These are phyloP conservation scores for Mucor piriformis DNA, from an alignment of 371 early-diverging fungal genomes.

Conservation along the genomic window DNA sequence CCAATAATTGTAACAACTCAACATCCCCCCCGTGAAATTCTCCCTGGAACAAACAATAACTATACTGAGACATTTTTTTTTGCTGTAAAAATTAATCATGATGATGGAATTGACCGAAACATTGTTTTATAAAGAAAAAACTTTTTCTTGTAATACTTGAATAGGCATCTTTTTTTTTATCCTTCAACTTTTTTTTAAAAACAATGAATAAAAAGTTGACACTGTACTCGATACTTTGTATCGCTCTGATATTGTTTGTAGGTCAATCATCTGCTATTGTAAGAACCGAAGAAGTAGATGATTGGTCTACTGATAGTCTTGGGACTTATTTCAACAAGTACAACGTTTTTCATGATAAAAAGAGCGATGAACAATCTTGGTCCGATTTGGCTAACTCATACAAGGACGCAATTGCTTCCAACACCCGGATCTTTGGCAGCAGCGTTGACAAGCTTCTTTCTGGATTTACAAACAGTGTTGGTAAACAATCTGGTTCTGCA, in stretches of 20 bases:
- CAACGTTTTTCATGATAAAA: constrained; percentile 23
- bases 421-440: constrained; percentile 18
- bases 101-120: constrained; percentile 21
- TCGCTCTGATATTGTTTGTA: background rate
- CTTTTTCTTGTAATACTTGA: background rate
- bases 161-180: background rate
- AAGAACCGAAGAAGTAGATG: constrained; percentile 20
- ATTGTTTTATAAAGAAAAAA: background rate
- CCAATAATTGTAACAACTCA: background rate
- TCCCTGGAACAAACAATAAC: background rate
- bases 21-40: background rate
- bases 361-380: constrained; percentile 12
- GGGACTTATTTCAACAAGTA: constrained; percentile 38
- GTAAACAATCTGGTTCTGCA: constrained; percentile 9
- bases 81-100: no score
- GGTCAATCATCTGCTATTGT: constrained; percentile 13
- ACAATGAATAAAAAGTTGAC: background rate
- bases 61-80: constrained; percentile 6
- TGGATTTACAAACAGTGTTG: constrained; percentile 10
- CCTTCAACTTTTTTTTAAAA: background rate
- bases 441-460: constrained; percentile 19
- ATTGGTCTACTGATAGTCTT: constrained; percentile 41
- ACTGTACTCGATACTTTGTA: background rate
- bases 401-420: constrained; percentile 18
- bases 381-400: constrained; percentile 18